Evolutionary conservation across 306 rosid genomes (phyloP), one percentile per base, ranked within the genome.

Genomic region (Trichosanthes truncata): DNA sequence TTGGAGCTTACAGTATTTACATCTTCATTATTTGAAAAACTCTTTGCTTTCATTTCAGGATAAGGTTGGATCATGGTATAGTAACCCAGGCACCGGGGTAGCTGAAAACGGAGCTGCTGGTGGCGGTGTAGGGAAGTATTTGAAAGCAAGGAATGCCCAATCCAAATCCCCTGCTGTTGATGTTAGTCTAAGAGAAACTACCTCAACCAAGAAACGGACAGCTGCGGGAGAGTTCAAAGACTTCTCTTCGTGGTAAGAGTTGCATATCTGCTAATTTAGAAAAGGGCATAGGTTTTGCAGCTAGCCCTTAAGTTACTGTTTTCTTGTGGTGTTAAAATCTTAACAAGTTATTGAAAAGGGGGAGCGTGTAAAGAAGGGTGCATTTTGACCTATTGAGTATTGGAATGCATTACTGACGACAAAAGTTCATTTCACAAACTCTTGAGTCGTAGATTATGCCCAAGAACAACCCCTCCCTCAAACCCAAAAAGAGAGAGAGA

Each of bases 11-110:
- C 63, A 68, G 31, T 36, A 63, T 43, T 71, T 57, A 59, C 74
- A 36, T 71, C 69, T 20, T 75, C 20, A 31, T 23, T 53, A 45
- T 53, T 53, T 63, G 68, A 26, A 11, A 4, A 41, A 56, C 78
- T 77, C 21, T 33, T 69, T 29, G 49, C 79, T 56, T 78, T 52
- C 74, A 38, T 80, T 87, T 85, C 90, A 96, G 99, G 90, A 84
- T 52, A 96, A 91, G 83, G 86, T 91, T 49, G 99, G 98, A 31
- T 87, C 93, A 52, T 96, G 99, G 99, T 96, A 77, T 81, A 91
- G 96, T 83, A 93, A 96, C 81, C 97, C 99, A 21, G 91, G 87
- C 11, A 87, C 97, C 6, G 96, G 96, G 83, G 82, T 82, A 51
- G 74, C 87, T 23, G 93, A 83, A 76, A 78, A 90, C 23, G 91